Evolutionary conservation across 1,139 yeast species (phyloP), one percentile per base, ranked within the genome.

Genomic region (Scheffersomyces quercinus): DNA sequence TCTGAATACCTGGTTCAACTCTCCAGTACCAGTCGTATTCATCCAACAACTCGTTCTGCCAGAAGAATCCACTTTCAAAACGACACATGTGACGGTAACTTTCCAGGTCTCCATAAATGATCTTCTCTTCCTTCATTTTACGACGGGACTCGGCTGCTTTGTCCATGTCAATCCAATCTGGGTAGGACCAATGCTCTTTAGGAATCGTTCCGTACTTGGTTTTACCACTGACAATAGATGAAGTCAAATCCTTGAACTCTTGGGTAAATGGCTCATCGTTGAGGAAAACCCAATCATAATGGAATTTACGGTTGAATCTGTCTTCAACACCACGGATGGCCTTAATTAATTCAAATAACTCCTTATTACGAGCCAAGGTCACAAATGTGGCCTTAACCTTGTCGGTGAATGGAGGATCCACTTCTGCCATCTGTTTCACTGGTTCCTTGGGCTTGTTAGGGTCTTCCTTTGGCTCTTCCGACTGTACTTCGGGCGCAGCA

Each of bases 1-100:
- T 69, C 47, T 71, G 67, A 47, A 82, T 78, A 44, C 80, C 84
- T 2, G 90, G 88, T 59, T 85, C 90, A 20, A 85, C 86, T 51
- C 90, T 71, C 97, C 97, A 90, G 67, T 89, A 90, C 95, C 96
- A 90, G 48, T 88, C 89, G 48, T 81, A 75, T 44, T 80, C 73
- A 43, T 61, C 71, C 39, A 91, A 82, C 48, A 86, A 62, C 3
- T 85, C 85, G 62, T 90, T 95, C 49, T 82, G 78, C 68, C 81
- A 88, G 59, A 90, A 90, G 49, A 77, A 73, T 1, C 96, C 95
- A 0, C 91, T 79, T 59, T 87, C 85, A 60, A 78, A 85, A 43
- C 91, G 73, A 58, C 91, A 85, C 91, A 85, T 85, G 63, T 84
- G 89, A 53, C 91, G 74, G 58, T 86, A 86, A 38, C 83, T 73